phyloP scores from a whole-genome alignment of 805 yeast genomes.

The Ogataea sp. region DNA sequence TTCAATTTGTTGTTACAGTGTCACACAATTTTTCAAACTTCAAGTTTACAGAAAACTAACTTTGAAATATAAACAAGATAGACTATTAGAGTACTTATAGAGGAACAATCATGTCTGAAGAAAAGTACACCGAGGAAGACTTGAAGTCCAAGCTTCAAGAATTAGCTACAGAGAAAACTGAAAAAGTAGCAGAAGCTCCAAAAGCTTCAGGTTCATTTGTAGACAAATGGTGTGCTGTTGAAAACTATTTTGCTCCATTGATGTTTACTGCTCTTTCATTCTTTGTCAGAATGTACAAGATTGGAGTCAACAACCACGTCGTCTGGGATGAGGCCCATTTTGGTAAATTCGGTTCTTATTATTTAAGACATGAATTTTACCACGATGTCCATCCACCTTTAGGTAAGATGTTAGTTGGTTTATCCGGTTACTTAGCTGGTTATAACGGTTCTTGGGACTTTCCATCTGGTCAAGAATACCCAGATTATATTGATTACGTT shows the following conservation, averaged over 20 bases:
- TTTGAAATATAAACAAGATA: no score
- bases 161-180: slow-evolving; percentile 14
- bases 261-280: slow-evolving; percentile 64
- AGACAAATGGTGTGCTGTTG: no score
- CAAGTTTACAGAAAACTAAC: no score
- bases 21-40: no score
- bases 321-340: slow-evolving; percentile 99
- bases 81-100: no score
- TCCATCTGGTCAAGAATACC: slow-evolving; percentile 73
- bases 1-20: no score
- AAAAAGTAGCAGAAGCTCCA: no score
- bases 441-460: slow-evolving; percentile 85
- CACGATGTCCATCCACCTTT: slow-evolving; percentile 86
- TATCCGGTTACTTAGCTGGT: slow-evolving; percentile 77
- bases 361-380: slow-evolving; percentile 70
- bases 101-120: no score
- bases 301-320: slow-evolving; percentile 65
- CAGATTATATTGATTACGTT: slow-evolving; percentile 69
- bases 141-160: slow-evolving; percentile 22
- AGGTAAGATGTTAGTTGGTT: slow-evolving; percentile 73
- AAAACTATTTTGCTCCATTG: slow-evolving; percentile 41
- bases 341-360: slow-evolving; percentile 80
- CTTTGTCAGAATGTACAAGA: slow-evolving; percentile 64
- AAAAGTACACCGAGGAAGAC: slow-evolving; percentile 18
- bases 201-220: no score